These are phyloP conservation scores for Puccinia brachypodii DNA, from an alignment of 1,284 basidiomycete genomes.

Conservation along the genomic window DNA sequence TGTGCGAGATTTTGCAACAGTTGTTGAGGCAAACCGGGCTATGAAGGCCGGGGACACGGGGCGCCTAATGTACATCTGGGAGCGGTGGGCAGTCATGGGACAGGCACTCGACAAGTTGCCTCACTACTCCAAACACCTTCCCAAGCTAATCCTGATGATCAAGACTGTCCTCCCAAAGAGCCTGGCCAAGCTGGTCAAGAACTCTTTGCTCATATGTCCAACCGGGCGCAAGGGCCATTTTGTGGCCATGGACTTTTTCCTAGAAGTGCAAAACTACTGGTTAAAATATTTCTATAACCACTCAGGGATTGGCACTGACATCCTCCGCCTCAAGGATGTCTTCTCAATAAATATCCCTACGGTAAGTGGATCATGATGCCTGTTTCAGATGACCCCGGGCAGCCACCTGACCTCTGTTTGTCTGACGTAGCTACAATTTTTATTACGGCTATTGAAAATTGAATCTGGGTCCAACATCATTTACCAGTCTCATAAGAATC, in stretches of 20 bases:
- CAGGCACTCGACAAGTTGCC: not conserved
- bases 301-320: slow-evolving; percentile 7
- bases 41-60: not conserved
- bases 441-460: not conserved
- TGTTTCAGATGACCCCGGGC: too few relatives aligned
- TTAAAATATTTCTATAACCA: slow-evolving; percentile 6
- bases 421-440: not conserved
- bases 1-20: slow-evolving; percentile 3
- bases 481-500: not conserved
- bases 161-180: not conserved
- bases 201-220: slow-evolving; percentile 1
- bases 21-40: too few relatives aligned
- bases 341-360: slow-evolving; percentile 12
- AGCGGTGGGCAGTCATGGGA: not conserved
- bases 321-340: not conserved
- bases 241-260: not conserved
- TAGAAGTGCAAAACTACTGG: slow-evolving; percentile 23
- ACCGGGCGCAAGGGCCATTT: not conserved
- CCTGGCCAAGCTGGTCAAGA: not conserved
- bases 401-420: too few relatives aligned
- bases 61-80: not conserved
- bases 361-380: not conserved
- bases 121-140: slow-evolving; percentile 11
- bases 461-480: not conserved
- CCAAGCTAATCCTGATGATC: not conserved